Evolutionary conservation across 768 basidiomycete genomes (phyloP), one percentile per base, ranked within the genome.

Genomic region (Suillus cothurnatus): DNA sequence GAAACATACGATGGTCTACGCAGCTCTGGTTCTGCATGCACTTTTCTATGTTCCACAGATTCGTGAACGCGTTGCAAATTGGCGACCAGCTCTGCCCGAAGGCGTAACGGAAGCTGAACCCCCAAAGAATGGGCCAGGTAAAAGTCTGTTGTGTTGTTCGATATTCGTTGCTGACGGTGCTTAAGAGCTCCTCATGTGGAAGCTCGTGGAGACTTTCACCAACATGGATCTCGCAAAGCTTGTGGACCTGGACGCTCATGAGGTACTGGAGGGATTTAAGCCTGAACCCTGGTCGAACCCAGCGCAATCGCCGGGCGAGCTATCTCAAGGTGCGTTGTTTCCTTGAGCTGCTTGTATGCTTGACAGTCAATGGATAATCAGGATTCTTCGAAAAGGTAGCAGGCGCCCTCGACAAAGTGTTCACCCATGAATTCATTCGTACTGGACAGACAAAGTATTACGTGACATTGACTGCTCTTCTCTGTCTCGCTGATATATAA

Each of bases 41-140:
- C 70, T 93, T 4, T 91, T 85, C 71, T 85, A 84, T 65, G 81
- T 93, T 6, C 92, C 92, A 2, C 91, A 93, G 81, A 83, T 93
- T 52, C 82, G 89, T 31, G 69, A 76, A 55, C 75, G 74, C 5
- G 72, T 82, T 58, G 74, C 82, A 2, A 66, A 64, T 15, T 84
- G 81, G 80, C 70, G 78, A 41, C 76, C 78, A 39, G 63, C 68
- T 8, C 61, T 72, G 2, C 64, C 70, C 2, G 45, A 64, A 31
- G 66, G 67, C 21, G 66, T 64, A 26, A 62, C 66, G 21, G 74
- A 74, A 19, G 65, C 65, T 5, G 61, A 58, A 28, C 73, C 72
- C 0, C 80, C 80, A 12, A 73, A 68, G 8, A 71, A 62, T 55
- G 81, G 76, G n/a, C 69, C 73, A 67, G 78, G 81, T 84, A 65